Base-by-base conservation (phyloP, 768 basidiomycete genomes). In the Naematelia aurantialba region DNA sequence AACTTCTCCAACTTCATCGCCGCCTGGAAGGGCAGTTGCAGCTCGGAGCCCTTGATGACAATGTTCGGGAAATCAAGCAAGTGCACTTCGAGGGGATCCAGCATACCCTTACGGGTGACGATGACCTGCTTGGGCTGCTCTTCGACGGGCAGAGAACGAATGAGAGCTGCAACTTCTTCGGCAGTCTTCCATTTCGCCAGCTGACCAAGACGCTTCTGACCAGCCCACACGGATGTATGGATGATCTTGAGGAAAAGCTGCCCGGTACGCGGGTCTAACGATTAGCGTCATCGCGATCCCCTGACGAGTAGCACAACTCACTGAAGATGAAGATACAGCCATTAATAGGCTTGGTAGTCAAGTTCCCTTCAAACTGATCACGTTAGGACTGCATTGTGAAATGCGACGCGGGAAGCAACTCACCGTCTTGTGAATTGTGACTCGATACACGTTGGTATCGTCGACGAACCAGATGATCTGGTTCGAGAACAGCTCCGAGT, bases 1-100 rank as follows among this genome's bases (percentile, higher is more conserved):
- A 99, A 98, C 79, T 98, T 97, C 83, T 99, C 96, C 88, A 98
- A 93, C 82, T 98, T 98, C 90, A 99, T 92, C 69, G 92, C 94
- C 14, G 96, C 94, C 79, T 98, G 94, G 92, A 99, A 99, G 0
- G 96, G 96, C 58, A 98, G 81, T 71, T 99, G 96, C 49, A 99
- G 81, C 77, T 99, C 96, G 66, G 89, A 92, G 58, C 96, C 96
- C 80, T 98, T 98, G 82, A 99, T 99, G 78, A 99, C 96, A 66
- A 99, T 99, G 79, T 99, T 99, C 52, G 96, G 96, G 87, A 99
- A 99, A 80, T 99, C 96, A 63, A 99, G 86, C 77, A 98, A 84
- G 76, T 98, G 96, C 59, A 98, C 96, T 81, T 98, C 96, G 55
- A 98, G 85, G 11, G 80, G 80, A 67, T 81, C 91, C 79, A 98